Conservation (phyloP, 176 grass and related monocot species). For the Oryza officinalis region DNA sequence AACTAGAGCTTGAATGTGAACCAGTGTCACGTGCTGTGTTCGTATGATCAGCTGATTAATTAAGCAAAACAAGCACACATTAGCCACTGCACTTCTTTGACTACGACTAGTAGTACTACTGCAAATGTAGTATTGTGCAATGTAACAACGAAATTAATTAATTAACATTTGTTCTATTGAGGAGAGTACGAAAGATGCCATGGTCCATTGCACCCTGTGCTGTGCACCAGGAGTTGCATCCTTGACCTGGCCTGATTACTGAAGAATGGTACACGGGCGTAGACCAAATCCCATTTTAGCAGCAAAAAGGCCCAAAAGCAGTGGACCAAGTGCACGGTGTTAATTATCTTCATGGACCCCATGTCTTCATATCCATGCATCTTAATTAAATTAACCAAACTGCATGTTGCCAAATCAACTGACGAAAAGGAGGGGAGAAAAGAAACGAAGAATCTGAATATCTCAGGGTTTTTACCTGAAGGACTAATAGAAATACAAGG, state of each 20-base stretch:
- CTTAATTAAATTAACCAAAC: not conserved
- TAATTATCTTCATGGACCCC: not conserved
- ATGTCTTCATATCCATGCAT: not conserved
- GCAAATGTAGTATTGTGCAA: not conserved
- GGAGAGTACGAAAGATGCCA: not conserved
- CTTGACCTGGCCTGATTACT: not conserved
- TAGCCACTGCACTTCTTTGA: not conserved
- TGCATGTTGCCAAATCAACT: not conserved
- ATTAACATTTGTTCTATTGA: not conserved
- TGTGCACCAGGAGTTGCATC: not conserved
- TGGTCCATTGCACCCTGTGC: not conserved
- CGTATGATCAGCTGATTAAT: not conserved
- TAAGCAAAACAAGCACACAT: not conserved
- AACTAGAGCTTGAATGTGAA: too few relatives aligned
- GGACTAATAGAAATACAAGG: not conserved
- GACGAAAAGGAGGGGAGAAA: not conserved
- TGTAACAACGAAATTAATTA: not conserved
- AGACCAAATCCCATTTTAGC: conserved; percentile 52
- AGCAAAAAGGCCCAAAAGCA: not conserved
- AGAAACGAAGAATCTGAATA: not conserved
- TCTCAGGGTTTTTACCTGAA: conserved; percentile 5
- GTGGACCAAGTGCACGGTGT: not conserved
- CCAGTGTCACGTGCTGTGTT: not conserved
- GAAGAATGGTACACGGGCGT: conserved; percentile 21
- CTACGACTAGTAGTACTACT: not conserved